Evolutionary conservation across 1,139 yeast species (phyloP).

Genomic region (Taiozyma sp.): DNA sequence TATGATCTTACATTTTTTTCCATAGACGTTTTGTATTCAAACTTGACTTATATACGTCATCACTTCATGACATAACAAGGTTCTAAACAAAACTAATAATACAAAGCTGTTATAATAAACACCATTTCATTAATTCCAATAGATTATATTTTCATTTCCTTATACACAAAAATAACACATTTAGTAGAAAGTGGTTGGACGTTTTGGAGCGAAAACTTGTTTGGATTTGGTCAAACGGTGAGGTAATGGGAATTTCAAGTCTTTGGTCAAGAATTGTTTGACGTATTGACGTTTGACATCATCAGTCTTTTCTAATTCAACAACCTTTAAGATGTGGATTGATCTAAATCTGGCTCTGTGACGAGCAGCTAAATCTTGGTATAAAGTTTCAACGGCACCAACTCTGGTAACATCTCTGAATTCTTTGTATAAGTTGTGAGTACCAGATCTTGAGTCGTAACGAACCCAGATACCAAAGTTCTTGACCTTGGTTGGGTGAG

Average conservation of each 20-base stretch:
- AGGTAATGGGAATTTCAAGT: constrained; percentile 99
- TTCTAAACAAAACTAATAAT: not conserved
- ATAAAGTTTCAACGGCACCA: constrained; percentile 97
- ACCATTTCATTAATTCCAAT: not conserved
- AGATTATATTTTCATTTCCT: not conserved
- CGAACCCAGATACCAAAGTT: constrained; percentile 99
- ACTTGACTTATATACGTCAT: not conserved
- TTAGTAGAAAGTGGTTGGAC: constrained; percentile 97
- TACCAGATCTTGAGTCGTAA: constrained; percentile 99
- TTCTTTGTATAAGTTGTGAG: constrained; percentile 99
- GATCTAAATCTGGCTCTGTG: constrained; percentile 99
- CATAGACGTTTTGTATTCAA: not conserved
- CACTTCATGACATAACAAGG: no score
- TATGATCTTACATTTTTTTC: not conserved
- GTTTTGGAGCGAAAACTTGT: constrained; percentile 84
- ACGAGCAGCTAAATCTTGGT: constrained; percentile 99
- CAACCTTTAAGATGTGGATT: constrained; percentile 98
- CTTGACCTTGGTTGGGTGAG: constrained; percentile 99
- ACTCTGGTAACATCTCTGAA: constrained; percentile 99
- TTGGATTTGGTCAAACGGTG: constrained; percentile 96
- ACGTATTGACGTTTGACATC: constrained; percentile 99
- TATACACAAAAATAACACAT: constrained; percentile 2
- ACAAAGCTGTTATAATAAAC: not conserved
- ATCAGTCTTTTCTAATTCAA: constrained; percentile 95
- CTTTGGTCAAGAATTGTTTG: constrained; percentile 94